Conservation (phyloP, 352 stramenopile species). For the Peronosclerospora sorghi region DNA sequence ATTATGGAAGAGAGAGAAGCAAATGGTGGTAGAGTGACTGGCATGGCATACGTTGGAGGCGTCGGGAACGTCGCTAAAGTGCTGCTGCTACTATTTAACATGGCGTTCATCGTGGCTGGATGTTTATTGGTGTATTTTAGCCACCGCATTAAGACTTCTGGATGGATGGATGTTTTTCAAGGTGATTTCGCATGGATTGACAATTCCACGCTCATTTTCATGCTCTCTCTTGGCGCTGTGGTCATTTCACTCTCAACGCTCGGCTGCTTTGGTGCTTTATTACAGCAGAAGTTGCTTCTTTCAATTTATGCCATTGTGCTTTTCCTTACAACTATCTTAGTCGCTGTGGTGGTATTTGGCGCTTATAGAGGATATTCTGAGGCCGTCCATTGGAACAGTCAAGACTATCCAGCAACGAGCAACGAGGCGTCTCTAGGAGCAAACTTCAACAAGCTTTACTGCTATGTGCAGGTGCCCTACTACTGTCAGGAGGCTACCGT, state of each 20-base stretch:
- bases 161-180: constrained; percentile 68
- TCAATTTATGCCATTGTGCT: constrained; percentile 59
- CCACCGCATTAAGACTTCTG: constrained; percentile 45
- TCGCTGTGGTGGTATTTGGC: constrained; percentile 54
- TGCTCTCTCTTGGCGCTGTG: constrained; percentile 53
- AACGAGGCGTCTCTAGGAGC: constrained; percentile 38
- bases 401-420: constrained; percentile 33
- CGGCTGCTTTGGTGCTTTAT: constrained; percentile 59
- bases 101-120: constrained; percentile 70
- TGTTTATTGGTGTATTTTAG: constrained; percentile 76
- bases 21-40: constrained; percentile 1
- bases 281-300: constrained; percentile 61
- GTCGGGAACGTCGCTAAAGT: constrained; percentile 70
- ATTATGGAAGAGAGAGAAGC: too few relatives aligned
- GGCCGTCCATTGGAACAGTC: constrained; percentile 31
- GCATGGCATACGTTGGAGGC: constrained; percentile 34
- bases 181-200: constrained; percentile 57
- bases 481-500: constrained; percentile 50
- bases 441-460: constrained; percentile 80
- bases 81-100: constrained; percentile 72
- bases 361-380: constrained; percentile 45
- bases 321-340: constrained; percentile 42
- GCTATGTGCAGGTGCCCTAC: constrained; percentile 65
- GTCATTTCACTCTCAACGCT: constrained; percentile 54
- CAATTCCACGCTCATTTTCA: constrained; percentile 49